Percentiles rank a stretch among this genome's conserved stretches.
phyloP scores from a whole-genome alignment of 176 grass and related monocot genomes.

The Phoenix roebelenii region DNA sequence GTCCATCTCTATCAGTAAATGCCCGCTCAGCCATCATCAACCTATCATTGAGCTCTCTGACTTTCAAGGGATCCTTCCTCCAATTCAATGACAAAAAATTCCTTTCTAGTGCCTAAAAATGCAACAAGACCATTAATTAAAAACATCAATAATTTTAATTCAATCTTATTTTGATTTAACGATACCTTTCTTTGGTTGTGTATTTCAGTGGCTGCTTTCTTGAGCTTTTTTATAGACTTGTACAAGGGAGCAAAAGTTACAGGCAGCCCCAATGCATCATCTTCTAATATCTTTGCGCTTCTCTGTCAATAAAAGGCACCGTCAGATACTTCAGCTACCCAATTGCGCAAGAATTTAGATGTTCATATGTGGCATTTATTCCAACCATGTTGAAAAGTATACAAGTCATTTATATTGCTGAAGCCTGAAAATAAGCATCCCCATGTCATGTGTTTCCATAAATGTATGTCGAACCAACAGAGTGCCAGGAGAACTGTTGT shows the following conservation, averaged over 20 bases:
- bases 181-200: slow-evolving; percentile 55
- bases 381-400: no score
- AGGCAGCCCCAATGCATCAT: slow-evolving; percentile 21
- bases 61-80: slow-evolving; percentile 46
- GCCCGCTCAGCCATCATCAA: slow-evolving; percentile 79
- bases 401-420: no score
- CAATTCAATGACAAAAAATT: slow-evolving; percentile 26
- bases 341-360: no score
- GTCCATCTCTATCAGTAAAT: slow-evolving; percentile 62
- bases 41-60: slow-evolving; percentile 56
- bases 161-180: background rate
- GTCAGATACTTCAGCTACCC: no score
- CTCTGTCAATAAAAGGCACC: slow-evolving; percentile 7
- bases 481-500: no score
- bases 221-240: slow-evolving; percentile 50
- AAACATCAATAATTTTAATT: background rate
- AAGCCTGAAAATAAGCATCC: no score
- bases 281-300: slow-evolving; percentile 35
- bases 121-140: background rate
- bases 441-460: no score
- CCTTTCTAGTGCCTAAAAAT: slow-evolving; percentile 38
- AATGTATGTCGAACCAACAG: no score
- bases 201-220: slow-evolving; percentile 33
- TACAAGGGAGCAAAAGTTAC: slow-evolving; percentile 62
- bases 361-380: no score